phyloP scores from a whole-genome alignment of 768 basidiomycete genomes.

The Trametopsis cervina region DNA sequence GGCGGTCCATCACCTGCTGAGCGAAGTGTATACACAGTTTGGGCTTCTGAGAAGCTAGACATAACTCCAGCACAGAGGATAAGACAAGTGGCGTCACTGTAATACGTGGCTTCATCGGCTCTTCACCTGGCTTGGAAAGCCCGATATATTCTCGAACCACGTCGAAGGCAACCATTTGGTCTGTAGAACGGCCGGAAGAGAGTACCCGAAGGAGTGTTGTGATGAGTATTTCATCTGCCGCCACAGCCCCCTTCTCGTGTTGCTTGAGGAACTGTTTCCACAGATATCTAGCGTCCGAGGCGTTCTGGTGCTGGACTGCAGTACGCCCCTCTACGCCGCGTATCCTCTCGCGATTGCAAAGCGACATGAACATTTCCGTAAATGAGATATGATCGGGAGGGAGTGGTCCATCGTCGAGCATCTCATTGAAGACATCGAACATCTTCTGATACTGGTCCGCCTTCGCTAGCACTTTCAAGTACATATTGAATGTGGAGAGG shows the following conservation, averaged over 20 bases:
- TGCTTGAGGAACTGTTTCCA: slow-evolving; percentile 62
- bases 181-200: slow-evolving; percentile 44
- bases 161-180: slow-evolving; percentile 61
- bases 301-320: slow-evolving; percentile 32
- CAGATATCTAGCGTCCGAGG: slow-evolving; percentile 62
- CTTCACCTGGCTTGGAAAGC: slow-evolving; percentile 41
- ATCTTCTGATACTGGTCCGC: slow-evolving; percentile 56
- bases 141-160: slow-evolving; percentile 60
- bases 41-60: slow-evolving; percentile 41
- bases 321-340: slow-evolving; percentile 10
- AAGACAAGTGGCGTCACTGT: slow-evolving; percentile 43
- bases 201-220: slow-evolving; percentile 48
- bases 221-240: slow-evolving; percentile 48
- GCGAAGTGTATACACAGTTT: slow-evolving; percentile 49
- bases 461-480: slow-evolving; percentile 61
- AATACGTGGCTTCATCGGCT: slow-evolving; percentile 28
- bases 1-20: slow-evolving; percentile 47
- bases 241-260: slow-evolving; percentile 37
- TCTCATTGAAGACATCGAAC: slow-evolving; percentile 67
- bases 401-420: slow-evolving; percentile 59
- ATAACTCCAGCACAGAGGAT: slow-evolving; percentile 47
- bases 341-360: slow-evolving; percentile 24
- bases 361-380: slow-evolving; percentile 57
- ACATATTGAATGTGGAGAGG: slow-evolving; percentile 46
- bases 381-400: slow-evolving; percentile 55